Evolutionary conservation across 2,329 filamentous ascomycete species (phyloP).

Genomic region (Trichoderma koningii): DNA sequence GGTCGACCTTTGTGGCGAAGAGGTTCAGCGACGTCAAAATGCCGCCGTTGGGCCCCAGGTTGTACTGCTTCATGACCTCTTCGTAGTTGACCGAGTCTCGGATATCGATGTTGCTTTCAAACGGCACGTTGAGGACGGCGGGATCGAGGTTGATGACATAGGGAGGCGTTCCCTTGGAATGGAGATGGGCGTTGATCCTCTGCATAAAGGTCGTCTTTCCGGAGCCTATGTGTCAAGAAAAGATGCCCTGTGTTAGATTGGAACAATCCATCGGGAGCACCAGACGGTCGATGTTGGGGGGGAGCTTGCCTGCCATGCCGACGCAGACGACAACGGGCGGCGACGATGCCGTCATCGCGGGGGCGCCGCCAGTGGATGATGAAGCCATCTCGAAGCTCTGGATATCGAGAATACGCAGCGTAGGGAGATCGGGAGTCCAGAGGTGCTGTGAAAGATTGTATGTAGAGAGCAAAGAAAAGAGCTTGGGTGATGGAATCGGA

Average conservation of each 20-base stretch:
- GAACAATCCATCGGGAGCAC: no score
- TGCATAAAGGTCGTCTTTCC: constrained; percentile 99
- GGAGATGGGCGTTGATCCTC: constrained; percentile 90
- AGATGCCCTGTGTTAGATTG: no score
- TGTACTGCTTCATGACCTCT: constrained; percentile 99
- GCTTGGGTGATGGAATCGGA: constrained; percentile 15
- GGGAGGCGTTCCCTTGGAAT: constrained; percentile 75
- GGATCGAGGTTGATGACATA: constrained; percentile 98
- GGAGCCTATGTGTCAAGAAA: constrained; percentile 58
- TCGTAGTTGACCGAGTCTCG: constrained; percentile 99
- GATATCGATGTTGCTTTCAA: constrained; percentile 97
- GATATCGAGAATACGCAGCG: not conserved
- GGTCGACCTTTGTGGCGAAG: constrained; percentile 97
- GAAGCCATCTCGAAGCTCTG: constrained; percentile 37
- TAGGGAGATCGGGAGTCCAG: not conserved
- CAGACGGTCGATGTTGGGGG: not conserved
- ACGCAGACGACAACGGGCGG: constrained; percentile 88
- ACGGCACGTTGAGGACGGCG: constrained; percentile 88
- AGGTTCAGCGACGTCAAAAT: constrained; percentile 95
- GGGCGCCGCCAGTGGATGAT: constrained; percentile 36
- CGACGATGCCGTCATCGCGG: constrained; percentile 35
- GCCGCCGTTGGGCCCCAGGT: constrained; percentile 93
- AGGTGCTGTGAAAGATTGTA: not conserved
- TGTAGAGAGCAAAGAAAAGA: not conserved
- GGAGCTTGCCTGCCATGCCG: constrained; percentile 80